A percentile compares a stretch with the other conserved stretches of the same genome.
phyloP scores from a whole-genome alignment of 371 early-diverging fungal species.

The Phascolomyces articulosus region DNA sequence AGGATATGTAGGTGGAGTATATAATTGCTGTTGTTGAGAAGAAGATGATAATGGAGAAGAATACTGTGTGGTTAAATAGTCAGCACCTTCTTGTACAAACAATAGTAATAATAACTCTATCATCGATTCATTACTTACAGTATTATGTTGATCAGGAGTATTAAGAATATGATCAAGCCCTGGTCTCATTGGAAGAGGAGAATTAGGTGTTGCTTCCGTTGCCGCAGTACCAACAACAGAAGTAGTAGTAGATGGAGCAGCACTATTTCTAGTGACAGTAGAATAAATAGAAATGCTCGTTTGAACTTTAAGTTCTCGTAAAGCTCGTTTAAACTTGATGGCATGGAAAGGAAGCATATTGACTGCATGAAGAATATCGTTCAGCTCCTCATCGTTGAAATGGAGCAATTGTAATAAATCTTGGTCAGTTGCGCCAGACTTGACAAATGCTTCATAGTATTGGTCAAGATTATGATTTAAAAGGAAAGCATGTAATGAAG shows the following conservation, averaged over 20 bases:
- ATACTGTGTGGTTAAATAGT: no score
- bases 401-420: conserved; percentile 47
- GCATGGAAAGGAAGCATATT: conserved; percentile 60
- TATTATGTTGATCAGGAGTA: background rate
- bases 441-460: conserved; percentile 48
- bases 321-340: conserved; percentile 43
- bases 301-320: conserved; percentile 35
- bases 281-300: background rate
- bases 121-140: background rate
- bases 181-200: background rate
- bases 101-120: background rate
- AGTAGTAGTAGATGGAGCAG: background rate
- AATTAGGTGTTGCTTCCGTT: background rate
- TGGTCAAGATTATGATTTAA: conserved; percentile 41
- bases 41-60: background rate
- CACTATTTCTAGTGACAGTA: background rate
- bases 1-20: no score
- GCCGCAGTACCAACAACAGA: background rate
- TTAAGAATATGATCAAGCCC: conserved; percentile 5
- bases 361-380: conserved; percentile 43
- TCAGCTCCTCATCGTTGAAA: conserved; percentile 54
- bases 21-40: background rate
- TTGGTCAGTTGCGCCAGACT: conserved; percentile 56
- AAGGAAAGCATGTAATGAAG: conserved; percentile 32
- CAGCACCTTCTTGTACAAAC: background rate